phyloP scores from a whole-genome alignment of 2,329 filamentous ascomycete species.

The Bipolaris oryzae region DNA sequence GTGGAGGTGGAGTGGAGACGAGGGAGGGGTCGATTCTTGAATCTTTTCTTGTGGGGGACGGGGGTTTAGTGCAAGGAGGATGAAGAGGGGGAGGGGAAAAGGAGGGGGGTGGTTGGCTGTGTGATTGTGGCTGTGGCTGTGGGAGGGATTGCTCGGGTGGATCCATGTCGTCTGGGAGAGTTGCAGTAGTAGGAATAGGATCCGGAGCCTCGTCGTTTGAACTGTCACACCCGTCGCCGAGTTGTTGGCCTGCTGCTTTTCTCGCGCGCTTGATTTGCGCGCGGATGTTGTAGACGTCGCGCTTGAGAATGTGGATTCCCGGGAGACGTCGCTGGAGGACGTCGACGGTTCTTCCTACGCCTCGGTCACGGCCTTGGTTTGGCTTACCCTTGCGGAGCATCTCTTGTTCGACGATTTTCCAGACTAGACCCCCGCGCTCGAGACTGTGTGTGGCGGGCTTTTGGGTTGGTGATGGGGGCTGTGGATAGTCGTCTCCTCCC shows the following conservation, averaged over 20 bases:
- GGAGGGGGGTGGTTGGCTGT: neutral
- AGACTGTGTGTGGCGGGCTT: slow-evolving; percentile 28
- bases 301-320: slow-evolving; percentile 45
- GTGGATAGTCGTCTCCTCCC: slow-evolving; percentile 6
- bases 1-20: slow-evolving; percentile 13
- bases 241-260: slow-evolving; percentile 37
- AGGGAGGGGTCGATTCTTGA: slow-evolving; percentile 30
- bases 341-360: slow-evolving; percentile 40
- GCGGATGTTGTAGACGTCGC: slow-evolving; percentile 46
- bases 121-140: neutral
- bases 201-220: slow-evolving; percentile 20
- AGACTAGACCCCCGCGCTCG: slow-evolving; percentile 39
- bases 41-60: neutral
- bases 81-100: too few relatives aligned
- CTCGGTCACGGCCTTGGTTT: slow-evolving; percentile 38
- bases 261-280: slow-evolving; percentile 42
- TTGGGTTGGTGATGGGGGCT: neutral
- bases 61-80: neutral
- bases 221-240: slow-evolving; percentile 31
- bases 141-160: too few relatives aligned
- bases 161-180: neutral
- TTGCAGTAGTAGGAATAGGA: neutral
- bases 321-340: slow-evolving; percentile 38
- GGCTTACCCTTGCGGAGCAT: slow-evolving; percentile 38
- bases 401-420: slow-evolving; percentile 45